Percentiles rank a stretch among this genome's conserved stretches.
phyloP scores from a whole-genome alignment of 345 rosid species.

The Garcia nutans region DNA sequence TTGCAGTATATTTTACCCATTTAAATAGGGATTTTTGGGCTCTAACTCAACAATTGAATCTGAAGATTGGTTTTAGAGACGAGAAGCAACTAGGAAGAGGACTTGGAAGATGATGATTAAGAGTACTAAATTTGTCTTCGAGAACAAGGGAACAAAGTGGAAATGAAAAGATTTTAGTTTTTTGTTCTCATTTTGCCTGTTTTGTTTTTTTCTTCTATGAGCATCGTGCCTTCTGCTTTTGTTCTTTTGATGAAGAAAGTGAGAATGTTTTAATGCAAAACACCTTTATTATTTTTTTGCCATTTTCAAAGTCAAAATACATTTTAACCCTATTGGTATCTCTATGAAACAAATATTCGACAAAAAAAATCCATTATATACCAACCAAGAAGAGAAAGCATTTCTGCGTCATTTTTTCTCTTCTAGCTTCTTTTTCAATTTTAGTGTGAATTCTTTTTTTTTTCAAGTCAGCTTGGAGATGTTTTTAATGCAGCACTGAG shows the following conservation, averaged over 20 bases:
- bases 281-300: background rate
- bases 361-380: no score
- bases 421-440: no score
- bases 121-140: background rate
- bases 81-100: background rate
- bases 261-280: constrained; percentile 10
- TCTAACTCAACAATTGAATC: constrained; percentile 15
- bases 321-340: no score
- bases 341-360: no score
- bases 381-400: no score
- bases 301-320: no score
- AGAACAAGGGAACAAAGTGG: background rate
- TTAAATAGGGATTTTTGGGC: constrained; percentile 24
- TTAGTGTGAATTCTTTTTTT: no score
- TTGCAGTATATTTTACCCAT: constrained; percentile 7
- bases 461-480: no score
- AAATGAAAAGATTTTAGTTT: background rate
- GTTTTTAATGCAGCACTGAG: no score
- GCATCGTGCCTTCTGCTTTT: constrained; percentile 9
- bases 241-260: constrained; percentile 17
- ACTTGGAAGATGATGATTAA: background rate
- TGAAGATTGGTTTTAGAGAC: background rate
- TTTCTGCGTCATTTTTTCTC: no score
- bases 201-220: background rate
- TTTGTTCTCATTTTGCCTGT: constrained; percentile 3